These are phyloP conservation scores for Yamadazyma songkhlaensis DNA, from an alignment of 1,139 yeast genomes.

Conservation along the genomic window DNA sequence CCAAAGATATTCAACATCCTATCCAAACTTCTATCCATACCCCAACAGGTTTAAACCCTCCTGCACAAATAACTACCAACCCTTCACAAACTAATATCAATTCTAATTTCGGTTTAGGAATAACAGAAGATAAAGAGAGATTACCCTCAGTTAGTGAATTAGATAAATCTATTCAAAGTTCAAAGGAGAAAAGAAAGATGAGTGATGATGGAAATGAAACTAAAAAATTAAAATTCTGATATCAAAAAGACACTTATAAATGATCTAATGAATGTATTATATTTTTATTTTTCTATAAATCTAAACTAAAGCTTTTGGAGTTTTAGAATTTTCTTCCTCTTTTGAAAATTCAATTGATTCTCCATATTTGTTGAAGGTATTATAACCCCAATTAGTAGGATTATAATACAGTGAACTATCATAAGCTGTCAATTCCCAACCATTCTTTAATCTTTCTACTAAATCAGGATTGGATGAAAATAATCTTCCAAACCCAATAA, in stretches of 20 bases:
- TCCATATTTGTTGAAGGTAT: constrained; percentile 12
- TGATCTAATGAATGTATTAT: not conserved
- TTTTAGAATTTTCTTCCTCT: constrained; percentile 3
- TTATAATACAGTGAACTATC: too few species aligned
- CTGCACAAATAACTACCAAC: too few species aligned
- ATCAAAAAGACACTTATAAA: too few species aligned
- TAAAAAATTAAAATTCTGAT: constrained; percentile 6
- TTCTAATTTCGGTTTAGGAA: not conserved
- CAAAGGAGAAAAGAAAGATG: constrained; percentile 13
- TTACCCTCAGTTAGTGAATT: constrained; percentile 39
- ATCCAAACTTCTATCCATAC: too few species aligned
- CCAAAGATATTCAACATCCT: not conserved
- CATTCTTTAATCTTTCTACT: constrained; percentile 43
- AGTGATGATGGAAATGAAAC: constrained; percentile 11
- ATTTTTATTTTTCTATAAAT: not conserved
- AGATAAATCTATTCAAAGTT: constrained; percentile 28
- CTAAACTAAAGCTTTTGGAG: constrained; percentile 3
- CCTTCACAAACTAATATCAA: too few species aligned
- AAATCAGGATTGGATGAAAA: constrained; percentile 55
- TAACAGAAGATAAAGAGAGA: not conserved
- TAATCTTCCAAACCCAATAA: constrained; percentile 45
- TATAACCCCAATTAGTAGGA: constrained; percentile 24
- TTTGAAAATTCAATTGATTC: constrained; percentile 1
- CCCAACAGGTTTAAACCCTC: not conserved
- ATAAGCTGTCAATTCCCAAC: constrained; percentile 31